Evolutionary conservation across 2,329 filamentous ascomycete species (phyloP), one percentile per base, ranked within the genome.

Genomic region (Cercospora berteroae): DNA sequence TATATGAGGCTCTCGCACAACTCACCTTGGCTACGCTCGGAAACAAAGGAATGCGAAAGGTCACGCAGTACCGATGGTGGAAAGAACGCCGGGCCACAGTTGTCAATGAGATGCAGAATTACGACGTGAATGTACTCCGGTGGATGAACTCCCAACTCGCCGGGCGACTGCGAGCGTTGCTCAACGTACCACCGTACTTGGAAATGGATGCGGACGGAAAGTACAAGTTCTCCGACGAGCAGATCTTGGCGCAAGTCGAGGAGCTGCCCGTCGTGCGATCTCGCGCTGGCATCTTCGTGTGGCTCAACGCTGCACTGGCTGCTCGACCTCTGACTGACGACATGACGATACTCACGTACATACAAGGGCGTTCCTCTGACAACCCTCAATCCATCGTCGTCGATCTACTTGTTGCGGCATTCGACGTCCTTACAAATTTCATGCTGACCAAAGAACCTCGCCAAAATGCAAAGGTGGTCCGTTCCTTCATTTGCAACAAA

Each of bases 361-460:
- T 98, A 50, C 89, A 93, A 73, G 92, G 94, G 72, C 87, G 94
- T 77, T 97, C 97, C 76, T 90, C 91, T 86, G 90, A 90, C 44
- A 91, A 97, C 74, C 85, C 91, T 50, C 90, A 94, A 78, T 85
- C 87, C 12, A 88, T 93, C 55, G 88, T 91, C 0, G 88, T 93
- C 63, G 93, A 97, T 74, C 83, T 98, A 1, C 90, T 98, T 50
- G 86, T 94, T 9, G 92, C 93, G 1, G 89, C 93, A 0, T 98
- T 99, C 75, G 94, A 98, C 74, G 86, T 96, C 5, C 83, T 99
- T 16, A 91, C 93, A 39, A 96, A 96, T 74, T 90, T 91, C 5
- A 91, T 94, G 70, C 92, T 95, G 72, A 87, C 91, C 42, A 86
- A 83, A 56, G 87, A 90, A 74, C 81, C 86, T 8, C 78, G 79